Percentiles rank a stretch among this genome's conserved stretches.
These are phyloP conservation scores for Calendula officinalis DNA, from an alignment of 129 eudicot genomes.

Conservation along the genomic window DNA sequence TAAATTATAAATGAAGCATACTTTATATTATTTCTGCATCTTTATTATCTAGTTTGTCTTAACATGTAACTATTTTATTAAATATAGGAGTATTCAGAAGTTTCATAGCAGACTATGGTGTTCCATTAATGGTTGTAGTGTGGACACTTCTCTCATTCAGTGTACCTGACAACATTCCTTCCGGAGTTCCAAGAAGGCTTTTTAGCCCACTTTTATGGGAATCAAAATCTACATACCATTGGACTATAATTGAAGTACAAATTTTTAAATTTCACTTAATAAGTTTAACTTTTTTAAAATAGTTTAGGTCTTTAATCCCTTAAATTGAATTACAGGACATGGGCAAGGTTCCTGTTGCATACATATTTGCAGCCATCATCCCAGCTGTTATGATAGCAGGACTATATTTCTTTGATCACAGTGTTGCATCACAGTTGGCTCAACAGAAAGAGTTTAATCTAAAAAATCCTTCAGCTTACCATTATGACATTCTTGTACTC, in stretches of 20 bases:
- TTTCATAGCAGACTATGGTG: conserved; percentile 53
- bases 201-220: conserved; percentile 50
- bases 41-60: background rate
- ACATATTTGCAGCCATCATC: conserved; percentile 51
- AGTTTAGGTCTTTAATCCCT: background rate
- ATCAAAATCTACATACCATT: conserved; percentile 36
- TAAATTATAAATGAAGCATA: background rate
- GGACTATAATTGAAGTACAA: conserved; percentile 47
- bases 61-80: conserved; percentile 8
- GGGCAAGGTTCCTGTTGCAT: conserved; percentile 40
- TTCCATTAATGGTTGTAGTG: conserved; percentile 50
- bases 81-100: conserved; percentile 37
- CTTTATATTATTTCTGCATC: background rate
- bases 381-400: conserved; percentile 59
- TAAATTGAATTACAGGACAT: conserved; percentile 39
- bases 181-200: conserved; percentile 60
- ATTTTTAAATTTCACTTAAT: background rate
- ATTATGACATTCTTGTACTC: conserved; percentile 50
- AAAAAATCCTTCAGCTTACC: conserved; percentile 54
- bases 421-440: conserved; percentile 62
- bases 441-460: conserved; percentile 63
- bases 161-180: conserved; percentile 46
- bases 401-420: conserved; percentile 58
- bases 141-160: conserved; percentile 48
- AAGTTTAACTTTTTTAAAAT: too few relatives aligned